A percentile compares a stretch with the other conserved stretches of the same genome.
These are phyloP conservation scores for Aspergillus coremiiformis DNA, from an alignment of 495 filamentous ascomycete genomes.

Conservation along the genomic window DNA sequence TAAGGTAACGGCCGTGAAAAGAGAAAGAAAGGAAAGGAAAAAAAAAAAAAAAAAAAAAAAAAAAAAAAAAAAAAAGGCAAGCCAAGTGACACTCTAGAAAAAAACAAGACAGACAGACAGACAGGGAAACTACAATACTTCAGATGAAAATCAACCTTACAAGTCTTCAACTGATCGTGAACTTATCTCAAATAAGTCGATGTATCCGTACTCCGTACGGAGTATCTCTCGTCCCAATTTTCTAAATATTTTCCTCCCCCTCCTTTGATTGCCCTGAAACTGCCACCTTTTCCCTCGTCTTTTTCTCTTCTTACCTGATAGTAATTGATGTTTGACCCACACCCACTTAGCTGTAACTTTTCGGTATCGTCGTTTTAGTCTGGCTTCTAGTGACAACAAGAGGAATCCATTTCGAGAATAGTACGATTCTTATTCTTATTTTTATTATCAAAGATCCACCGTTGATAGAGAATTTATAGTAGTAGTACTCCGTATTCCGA, in stretches of 20 bases:
- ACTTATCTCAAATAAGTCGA: background rate
- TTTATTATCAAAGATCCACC: background rate
- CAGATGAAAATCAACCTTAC: background rate
- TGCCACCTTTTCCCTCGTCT: background rate
- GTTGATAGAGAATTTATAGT: background rate
- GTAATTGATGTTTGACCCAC: background rate
- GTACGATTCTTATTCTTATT: background rate
- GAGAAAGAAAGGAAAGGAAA: background rate
- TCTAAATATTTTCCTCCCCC: background rate
- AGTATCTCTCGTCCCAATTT: too few species aligned
- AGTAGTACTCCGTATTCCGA: background rate
- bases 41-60: background rate
- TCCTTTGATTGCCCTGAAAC: background rate
- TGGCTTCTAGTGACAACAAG: background rate
- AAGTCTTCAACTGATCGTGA: background rate
- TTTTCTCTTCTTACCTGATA: background rate
- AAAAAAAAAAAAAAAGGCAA: background rate
- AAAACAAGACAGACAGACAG: background rate
- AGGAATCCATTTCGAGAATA: background rate
- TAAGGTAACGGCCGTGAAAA: background rate
- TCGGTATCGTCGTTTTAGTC: background rate
- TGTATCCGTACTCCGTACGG: too few species aligned
- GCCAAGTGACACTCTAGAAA: background rate
- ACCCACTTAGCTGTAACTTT: background rate
- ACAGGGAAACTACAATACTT: too few species aligned